Conservation (phyloP, 306 rosid species). For the Medicago arabica region DNA sequence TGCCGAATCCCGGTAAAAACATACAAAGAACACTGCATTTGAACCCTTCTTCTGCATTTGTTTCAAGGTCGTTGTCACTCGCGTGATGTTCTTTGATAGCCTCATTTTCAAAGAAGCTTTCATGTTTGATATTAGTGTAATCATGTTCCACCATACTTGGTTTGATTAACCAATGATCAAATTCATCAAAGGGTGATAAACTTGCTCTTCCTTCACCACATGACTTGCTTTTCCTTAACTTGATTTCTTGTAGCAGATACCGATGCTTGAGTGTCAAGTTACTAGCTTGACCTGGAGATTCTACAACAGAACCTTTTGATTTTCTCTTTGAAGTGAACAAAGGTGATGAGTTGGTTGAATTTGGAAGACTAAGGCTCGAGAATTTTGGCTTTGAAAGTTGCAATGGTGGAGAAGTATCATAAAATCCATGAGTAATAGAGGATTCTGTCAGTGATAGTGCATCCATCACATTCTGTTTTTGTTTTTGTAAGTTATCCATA, state of each 20-base stretch:
- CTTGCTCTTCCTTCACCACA: slow-evolving; percentile 56
- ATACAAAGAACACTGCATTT: slow-evolving; percentile 76
- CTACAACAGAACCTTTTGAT: slow-evolving; percentile 36
- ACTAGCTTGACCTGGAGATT: slow-evolving; percentile 42
- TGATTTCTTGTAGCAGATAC: slow-evolving; percentile 41
- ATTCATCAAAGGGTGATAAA: slow-evolving; percentile 55
- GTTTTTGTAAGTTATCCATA: slow-evolving; percentile 49
- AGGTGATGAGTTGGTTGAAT: slow-evolving; percentile 68
- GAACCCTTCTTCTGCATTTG: slow-evolving; percentile 47
- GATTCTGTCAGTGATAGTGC: slow-evolving; percentile 59
- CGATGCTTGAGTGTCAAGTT: slow-evolving; percentile 36
- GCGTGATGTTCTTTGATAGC: slow-evolving; percentile 14
- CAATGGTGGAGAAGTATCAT: slow-evolving; percentile 41
- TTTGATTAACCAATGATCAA: slow-evolving; percentile 59
- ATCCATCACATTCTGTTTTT: slow-evolving; percentile 65
- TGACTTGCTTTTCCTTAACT: slow-evolving; percentile 63
- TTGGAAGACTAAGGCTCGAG: slow-evolving; percentile 67
- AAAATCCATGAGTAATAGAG: slow-evolving; percentile 24
- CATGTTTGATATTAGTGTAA: not conserved
- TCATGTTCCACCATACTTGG: slow-evolving; percentile 36
- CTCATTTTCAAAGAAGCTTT: slow-evolving; percentile 40
- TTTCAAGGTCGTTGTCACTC: slow-evolving; percentile 21
- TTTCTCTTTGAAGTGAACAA: slow-evolving; percentile 54
- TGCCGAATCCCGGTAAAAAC: slow-evolving; percentile 67
- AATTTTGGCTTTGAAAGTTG: slow-evolving; percentile 58